Base-by-base conservation (phyloP, 2,329 filamentous ascomycete species). In the Aureobasidium namibiae region DNA sequence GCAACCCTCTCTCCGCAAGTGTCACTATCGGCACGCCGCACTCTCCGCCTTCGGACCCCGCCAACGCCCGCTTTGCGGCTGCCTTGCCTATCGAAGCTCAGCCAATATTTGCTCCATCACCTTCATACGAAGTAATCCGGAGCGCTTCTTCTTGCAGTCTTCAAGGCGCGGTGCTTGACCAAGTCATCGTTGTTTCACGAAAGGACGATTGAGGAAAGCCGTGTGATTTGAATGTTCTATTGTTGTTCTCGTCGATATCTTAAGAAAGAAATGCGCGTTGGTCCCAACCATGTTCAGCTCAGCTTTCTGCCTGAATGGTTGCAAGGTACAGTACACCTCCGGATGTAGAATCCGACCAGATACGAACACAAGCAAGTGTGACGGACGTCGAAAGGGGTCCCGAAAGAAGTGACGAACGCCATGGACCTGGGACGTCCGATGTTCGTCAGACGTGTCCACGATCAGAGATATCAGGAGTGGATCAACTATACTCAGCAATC, bases 31-130 rank as follows among this genome's bases (percentile, higher is more conserved):
- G 41, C 31, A 45, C n/a, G n/a, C n/a, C n/a, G n/a, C n/a, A n/a
- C n/a, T n/a, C 54, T 49, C 54, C 54, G 34, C 54, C n/a, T 41
- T 58, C 53, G 53, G 53, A 56, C 53, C 53, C 53, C 53, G 53
- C 41, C 38, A 56, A 26, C 52, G 39, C 39, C 39, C 52, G 14
- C n/a, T 38, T 34, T 34, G 50, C 50, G 50, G 24, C 50, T 56
- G 38, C 52, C 10, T 56, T 56, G 26, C 52, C 39, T 13, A 33
- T 56, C 52, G 16, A 56, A 56, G 52, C 52, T 18, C 29, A 23
- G 18, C 52, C 52, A 56, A 56, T 34, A 44, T 31, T 36, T 33
- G 23, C 49, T 34, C 7, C 18, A 21, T 31, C 52, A 34, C 34
- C 4, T 54, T 26, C 8, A 44, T 56, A 44, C 39, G 8, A 14